Base-by-base conservation (phyloP, 768 basidiomycete genomes). In the Tylopilus sp. region DNA sequence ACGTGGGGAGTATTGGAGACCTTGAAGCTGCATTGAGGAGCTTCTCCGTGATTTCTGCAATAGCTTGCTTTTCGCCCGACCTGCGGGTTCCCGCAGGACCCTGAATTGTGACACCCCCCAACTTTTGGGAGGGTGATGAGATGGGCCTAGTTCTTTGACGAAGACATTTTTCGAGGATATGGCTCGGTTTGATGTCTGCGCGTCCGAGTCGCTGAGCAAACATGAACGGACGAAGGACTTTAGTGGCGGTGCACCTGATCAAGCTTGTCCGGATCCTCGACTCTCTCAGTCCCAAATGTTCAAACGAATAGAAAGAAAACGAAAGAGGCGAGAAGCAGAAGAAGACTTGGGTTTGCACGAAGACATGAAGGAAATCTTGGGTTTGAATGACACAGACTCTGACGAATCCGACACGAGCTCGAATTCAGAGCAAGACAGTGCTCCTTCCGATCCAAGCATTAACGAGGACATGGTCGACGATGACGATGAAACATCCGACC, bases 281-380 rank as follows among this genome's bases (percentile, higher is more conserved):
- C 20, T 23, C 23, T 17, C 17, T 40, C 41, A 33, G 38, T 31
- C 30, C 39, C n/a, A n/a, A 43, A 91, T 91, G 88, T 89, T 88
- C 75, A 91, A 91, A 70, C 80, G 89, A 52, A 75, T 88, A 7
- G 83, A 83, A 57, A 89, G 83, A 64, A 78, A 83, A 41, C 77
- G 75, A 22, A 75, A 75, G 59, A 83, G 77, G 59, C 77, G 74
- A 52, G 75, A 83, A 59, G 74, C 83, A 56, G 85, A 86, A 54
- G 83, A 85, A 64, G 78, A 80, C 45, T 75, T 85, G 31, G 84
- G 81, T 0, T 57, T 86, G 6, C 80, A 86, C 51, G 79, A 77
- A 30, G 83, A 83, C n/a, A 72, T 75, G 72, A 86, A 77, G 61
- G 80, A 80, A 43, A 62, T 81, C 31, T 69, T 88, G 12, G 88